Base-by-base conservation (phyloP, 345 rosid species). In the Trapa incisa region DNA sequence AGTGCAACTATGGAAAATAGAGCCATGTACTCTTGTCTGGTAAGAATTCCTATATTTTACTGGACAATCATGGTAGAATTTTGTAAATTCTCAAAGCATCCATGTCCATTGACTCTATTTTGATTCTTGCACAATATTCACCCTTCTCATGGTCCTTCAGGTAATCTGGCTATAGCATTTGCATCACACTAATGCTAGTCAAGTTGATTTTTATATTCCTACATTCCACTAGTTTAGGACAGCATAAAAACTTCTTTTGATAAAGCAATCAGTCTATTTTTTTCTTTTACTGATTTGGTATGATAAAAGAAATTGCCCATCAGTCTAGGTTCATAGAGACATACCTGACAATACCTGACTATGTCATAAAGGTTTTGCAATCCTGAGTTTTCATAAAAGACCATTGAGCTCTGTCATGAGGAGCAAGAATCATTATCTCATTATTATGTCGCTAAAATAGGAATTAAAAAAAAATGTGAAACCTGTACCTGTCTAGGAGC, bases 301-400 rank as follows among this genome's bases (percentile, higher is more conserved):
- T 47, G 53, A 42, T 37, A n/a, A n/a, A 35, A 6, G 17, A n/a
- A 39, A 14, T n/a, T n/a, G 17, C 42, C 48, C 67, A 36, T 3
- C 5, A 39, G 7, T 63, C 14, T 43, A 65, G 37, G 15, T 50
- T 15, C 22, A 15, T 6, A 66, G 5, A 15, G 65, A 11, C 38
- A 29, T 93, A 93, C 98, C 98, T 85, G 97, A 76, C 91, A 90
- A 75, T 88, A 93, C 64, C 87, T 81, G 32, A 88, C 98, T 61
- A 93, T 90, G 73, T 86, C 89, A 70, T 90, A 93, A 39, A 90
- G 97, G 78, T 87, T 93, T 73, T 83, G 94, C 89, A 93, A 79
- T 67, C 98, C 98, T 72, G 92, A 84, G 68, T 93, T 84, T 84
- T 93, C 97, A 67, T 88, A 86, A 80, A 93, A 93, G 73, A 93